Evolutionary conservation across 768 basidiomycete genomes (phyloP), one percentile per base, ranked within the genome.

Genomic region (Cubamyces lactineus): DNA sequence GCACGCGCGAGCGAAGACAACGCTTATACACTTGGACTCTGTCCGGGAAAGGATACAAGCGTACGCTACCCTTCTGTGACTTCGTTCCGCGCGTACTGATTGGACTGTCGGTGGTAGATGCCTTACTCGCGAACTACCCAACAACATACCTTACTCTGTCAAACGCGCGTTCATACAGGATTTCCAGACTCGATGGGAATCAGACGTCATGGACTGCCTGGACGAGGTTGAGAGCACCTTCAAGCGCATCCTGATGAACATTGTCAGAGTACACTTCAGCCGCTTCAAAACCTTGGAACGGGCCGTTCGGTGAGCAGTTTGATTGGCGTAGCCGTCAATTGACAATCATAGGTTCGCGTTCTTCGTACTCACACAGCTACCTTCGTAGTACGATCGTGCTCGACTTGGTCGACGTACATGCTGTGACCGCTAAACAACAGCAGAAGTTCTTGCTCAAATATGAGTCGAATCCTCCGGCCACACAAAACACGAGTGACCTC

Each of bases 51-150:
- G 21, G 30, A 57, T 57, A 15, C 45, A 48, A 21, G 46, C 34
- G 55, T 57, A 15, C 12, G 55, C 23, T 19, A 12, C 48, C 23
- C 40, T 17, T 21, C 12, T 5, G 30, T 3, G 17, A 49, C 26
- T 28, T 16, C 24, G 15, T 43, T 23, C 45, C 19, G 23, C 47
- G n/a, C 9, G 47, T 15, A 30, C 30, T 48, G 30, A 16, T 16
- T 21, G 49, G 9, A 28, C 17, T 3, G 23, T 50, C 43, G 48
- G 21, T 11, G 24, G 16, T 16, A 82, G 81, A 12, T 73, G 75
- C 8, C 72, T 73, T 30, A 74, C 70, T 2, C 80, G 80, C 73
- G 80, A 82, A 45, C 75, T 82, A 12, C 80, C 80, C 0, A 71
- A 74, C 8, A 77, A 81, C 42, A 69, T 80, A 15, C 81, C 81